Evolutionary conservation across 148 eudicot species (phyloP), one percentile per base, ranked within the genome.

Genomic region (Polygonum maritimum): DNA sequence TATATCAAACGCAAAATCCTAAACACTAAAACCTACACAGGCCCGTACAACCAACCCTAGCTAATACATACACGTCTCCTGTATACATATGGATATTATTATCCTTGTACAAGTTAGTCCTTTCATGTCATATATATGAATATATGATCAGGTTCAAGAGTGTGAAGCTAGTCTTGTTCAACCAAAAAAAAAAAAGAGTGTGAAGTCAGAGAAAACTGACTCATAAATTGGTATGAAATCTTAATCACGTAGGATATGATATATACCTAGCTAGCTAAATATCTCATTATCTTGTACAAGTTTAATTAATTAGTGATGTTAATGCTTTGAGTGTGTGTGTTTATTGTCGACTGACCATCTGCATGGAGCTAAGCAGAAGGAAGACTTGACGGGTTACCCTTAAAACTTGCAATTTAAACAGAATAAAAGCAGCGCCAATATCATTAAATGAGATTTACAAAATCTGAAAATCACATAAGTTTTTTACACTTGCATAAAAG

Each of bases 301-400:
- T 26, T 60, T 60, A 7, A 26, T 58, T 58, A 58, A 26, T 58
- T 58, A 58, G 65, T 31, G 38, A 22, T 62, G 38, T 5, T 62
- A 62, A 62, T 26, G 67, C 26, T 60, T 26, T 52, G 58, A 52
- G 58, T 52, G 58, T n/a, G 60, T 18, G 22, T 22, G 58, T 58
- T 65, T 35, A 35, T 65, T 65, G 19, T 35, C 36, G 71, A 65
- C 71, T 65, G 40, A 8, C 40, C 71, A 65, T 65, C 71, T 65
- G 71, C 71, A 65, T 65, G 71, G 71, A 65, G 44, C 40, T 65
- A 65, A 35, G 41, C 71, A 65, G 15, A 60, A 65, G 71, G 71
- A 35, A 65, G 41, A 65, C 19, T 65, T 65, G 41, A 65, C 41
- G 71, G 71, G 41, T 60, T 60, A 60, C 41, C 71, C 44, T 65